Percentiles rank a stretch among this genome's conserved stretches.
These are phyloP conservation scores for Colletotrichum tanaceti DNA, from an alignment of 2,329 filamentous ascomycete genomes.

Conservation along the genomic window DNA sequence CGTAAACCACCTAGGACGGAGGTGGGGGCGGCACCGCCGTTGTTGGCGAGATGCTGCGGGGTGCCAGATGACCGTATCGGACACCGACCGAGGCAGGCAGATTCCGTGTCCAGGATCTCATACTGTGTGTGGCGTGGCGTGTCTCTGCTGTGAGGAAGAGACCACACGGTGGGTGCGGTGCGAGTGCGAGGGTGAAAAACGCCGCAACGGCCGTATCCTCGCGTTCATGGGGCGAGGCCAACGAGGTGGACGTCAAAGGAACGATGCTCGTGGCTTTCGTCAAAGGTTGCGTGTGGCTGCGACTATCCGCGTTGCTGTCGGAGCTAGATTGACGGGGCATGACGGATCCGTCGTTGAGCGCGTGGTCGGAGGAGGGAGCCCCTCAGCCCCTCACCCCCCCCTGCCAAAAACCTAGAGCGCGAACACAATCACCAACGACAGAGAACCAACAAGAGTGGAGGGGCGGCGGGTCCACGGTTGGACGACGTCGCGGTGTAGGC, in stretches of 20 bases:
- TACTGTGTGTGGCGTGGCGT: no score
- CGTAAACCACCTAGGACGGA: not conserved
- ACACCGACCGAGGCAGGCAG: slow-evolving; percentile 7
- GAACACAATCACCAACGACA: slow-evolving; percentile 18
- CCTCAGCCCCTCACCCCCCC: not conserved
- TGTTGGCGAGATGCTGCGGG: slow-evolving; percentile 21
- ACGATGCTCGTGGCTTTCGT: slow-evolving; percentile 1
- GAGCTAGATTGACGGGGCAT: slow-evolving; percentile 34
- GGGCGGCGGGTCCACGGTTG: slow-evolving; percentile 25
- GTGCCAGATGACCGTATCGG: not conserved
- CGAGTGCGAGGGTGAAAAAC: no score
- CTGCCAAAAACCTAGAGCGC: not conserved
- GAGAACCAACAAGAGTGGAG: slow-evolving; percentile 31
- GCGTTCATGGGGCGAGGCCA: slow-evolving; percentile 2
- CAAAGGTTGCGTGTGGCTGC: no score
- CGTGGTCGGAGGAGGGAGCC: slow-evolving; percentile 6
- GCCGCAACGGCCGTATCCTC: slow-evolving; percentile 18
- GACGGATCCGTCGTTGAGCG: slow-evolving; percentile 24
- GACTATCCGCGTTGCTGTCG: slow-evolving; percentile 1
- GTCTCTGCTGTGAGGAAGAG: not conserved
- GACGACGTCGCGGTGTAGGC: not conserved
- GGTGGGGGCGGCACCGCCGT: not conserved
- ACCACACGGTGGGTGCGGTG: not conserved
- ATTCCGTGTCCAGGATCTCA: not conserved
- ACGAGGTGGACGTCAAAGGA: slow-evolving; percentile 6